A percentile compares a stretch with the other conserved stretches of the same genome.
Conservation (phyloP, 2,329 filamentous ascomycete genomes). For the Alternaria atra region DNA sequence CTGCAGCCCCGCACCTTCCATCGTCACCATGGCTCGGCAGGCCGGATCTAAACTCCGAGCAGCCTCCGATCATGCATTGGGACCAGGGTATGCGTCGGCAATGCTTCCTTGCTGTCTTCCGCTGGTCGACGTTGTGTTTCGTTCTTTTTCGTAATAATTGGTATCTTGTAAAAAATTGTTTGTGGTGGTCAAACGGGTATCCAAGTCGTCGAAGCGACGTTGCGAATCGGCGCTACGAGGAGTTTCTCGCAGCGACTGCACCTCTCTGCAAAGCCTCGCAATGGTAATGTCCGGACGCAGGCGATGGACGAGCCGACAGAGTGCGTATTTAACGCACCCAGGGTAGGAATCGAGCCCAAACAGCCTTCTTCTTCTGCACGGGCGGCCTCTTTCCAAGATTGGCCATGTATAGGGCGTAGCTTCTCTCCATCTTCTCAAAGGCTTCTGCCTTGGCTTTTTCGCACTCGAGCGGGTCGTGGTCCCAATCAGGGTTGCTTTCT, state of each 20-base stretch:
- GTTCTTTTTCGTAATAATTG: slow-evolving; percentile 8
- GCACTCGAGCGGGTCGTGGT: slow-evolving; percentile 33
- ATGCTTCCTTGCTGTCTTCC: not conserved
- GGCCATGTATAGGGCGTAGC: slow-evolving; percentile 37
- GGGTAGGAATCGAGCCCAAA: slow-evolving; percentile 33
- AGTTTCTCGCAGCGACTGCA: not conserved
- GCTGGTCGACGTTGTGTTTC: not conserved
- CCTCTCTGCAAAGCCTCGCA: not conserved
- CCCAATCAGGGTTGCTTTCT: slow-evolving; percentile 39
- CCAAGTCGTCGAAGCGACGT: slow-evolving; percentile 1
- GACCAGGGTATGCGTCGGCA: not conserved
- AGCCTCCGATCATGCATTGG: slow-evolving; percentile 14
- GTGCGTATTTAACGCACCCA: slow-evolving; percentile 16
- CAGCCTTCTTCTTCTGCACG: slow-evolving; percentile 29
- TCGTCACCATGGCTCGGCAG: slow-evolving; percentile 7
- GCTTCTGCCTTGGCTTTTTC: slow-evolving; percentile 31
- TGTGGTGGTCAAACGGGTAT: slow-evolving; percentile 11
- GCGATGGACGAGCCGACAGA: not conserved
- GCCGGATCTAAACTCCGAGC: slow-evolving; percentile 8
- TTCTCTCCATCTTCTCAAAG: slow-evolving; percentile 34
- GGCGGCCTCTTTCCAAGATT: slow-evolving; percentile 22
- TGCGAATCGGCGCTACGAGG: not conserved
- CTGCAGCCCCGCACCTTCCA: slow-evolving; percentile 19
- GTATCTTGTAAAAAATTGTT: slow-evolving; percentile 13
- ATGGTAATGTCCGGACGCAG: not conserved